Base-by-base conservation (phyloP, 179 eudicot genomes). In the Beta macrorhiza region DNA sequence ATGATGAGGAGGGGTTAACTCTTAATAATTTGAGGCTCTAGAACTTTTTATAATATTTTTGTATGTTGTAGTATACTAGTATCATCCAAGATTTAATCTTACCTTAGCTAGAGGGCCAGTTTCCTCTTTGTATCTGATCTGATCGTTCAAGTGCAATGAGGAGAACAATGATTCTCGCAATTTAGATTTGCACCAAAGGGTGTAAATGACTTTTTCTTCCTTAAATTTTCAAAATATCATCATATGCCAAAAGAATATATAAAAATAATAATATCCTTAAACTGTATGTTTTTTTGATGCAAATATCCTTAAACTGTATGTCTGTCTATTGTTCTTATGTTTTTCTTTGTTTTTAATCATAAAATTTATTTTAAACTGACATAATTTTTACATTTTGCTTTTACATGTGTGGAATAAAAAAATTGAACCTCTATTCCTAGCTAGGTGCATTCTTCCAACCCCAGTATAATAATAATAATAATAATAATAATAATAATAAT, bases 81-180 rank as follows among this genome's bases (percentile, higher is more conserved):
- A 37, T 37, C 42, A 69, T 78, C 84, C 81, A 72, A 67, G 44
- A 69, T 56, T 52, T 63, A 84, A 75, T 62, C 68, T 75, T 74
- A 79, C 70, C 78, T 79, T 72, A 82, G 82, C 65, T 82, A 82
- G 83, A 67, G 84, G 86, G 77, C 85, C 85, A 76, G 63, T 69
- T 79, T 79, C 80, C 78, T 80, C 79, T 83, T 84, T 86, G 86
- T 83, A 83, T 58, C 20, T 81, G 71, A 80, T 84, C 68, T 59
- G 45, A 78, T 68, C 81, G 83, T 81, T 74, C 80, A 86, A 80
- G 49, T 29, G 78, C 80, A 83, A 83, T 83, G 82, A 83, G n/a
- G 42, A 29, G 22, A 15, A 47, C 51, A 56, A 74, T 74, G 64
- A 75, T 75, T 57, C 78, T 57, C 57, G 67, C 65, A 57, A 55